Evolutionary conservation across 192 early-diverging fungal genomes (phyloP).

Genomic region (Endogone sp.): DNA sequence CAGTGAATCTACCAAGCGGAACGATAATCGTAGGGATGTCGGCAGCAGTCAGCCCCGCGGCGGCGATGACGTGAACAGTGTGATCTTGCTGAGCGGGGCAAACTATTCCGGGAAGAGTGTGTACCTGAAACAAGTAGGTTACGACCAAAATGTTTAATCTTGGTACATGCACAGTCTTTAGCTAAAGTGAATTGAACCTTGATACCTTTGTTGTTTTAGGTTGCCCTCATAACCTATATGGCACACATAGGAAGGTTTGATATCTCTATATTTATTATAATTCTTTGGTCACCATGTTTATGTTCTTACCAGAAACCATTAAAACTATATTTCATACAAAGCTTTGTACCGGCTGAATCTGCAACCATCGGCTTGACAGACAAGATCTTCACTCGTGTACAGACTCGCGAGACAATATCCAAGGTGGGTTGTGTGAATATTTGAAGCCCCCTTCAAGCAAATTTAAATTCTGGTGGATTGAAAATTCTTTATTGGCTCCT

Average conservation of each 20-base stretch:
- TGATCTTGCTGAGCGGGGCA: slow-evolving; percentile 74
- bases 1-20: background rate
- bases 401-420: slow-evolving; percentile 65
- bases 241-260: slow-evolving; percentile 75
- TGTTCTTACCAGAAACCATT: background rate
- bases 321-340: slow-evolving; percentile 4
- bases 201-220: slow-evolving; percentile 31
- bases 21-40: background rate
- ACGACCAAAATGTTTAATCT: no score
- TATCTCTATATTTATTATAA: background rate
- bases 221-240: slow-evolving; percentile 82
- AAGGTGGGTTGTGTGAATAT: slow-evolving; percentile 30
- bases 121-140: slow-evolving; percentile 59
- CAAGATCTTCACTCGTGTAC: slow-evolving; percentile 72
- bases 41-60: background rate
- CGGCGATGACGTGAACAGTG: slow-evolving; percentile 8
- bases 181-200: no score
- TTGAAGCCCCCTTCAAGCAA: no score
- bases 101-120: slow-evolving; percentile 85
- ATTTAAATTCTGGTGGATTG: no score
- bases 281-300: background rate
- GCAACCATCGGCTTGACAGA: slow-evolving; percentile 75
- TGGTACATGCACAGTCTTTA: no score
- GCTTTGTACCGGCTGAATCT: slow-evolving; percentile 75
- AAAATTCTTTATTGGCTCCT: background rate